Conservation (phyloP, 768 basidiomycete genomes). For the Glaciozyma martinii region DNA sequence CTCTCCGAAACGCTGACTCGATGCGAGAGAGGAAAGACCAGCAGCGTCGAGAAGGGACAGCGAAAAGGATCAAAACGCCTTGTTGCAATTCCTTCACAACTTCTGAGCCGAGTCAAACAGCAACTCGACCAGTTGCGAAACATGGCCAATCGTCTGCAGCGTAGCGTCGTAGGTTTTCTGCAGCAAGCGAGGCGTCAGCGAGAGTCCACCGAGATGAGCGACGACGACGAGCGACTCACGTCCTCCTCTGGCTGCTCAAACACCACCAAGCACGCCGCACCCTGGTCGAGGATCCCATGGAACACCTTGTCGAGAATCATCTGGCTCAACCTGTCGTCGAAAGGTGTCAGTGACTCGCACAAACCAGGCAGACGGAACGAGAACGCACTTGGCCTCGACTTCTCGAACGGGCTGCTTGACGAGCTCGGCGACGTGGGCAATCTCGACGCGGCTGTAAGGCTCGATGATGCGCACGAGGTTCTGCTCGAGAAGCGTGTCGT, state of each 20-base stretch:
- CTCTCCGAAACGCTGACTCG: too few relatives aligned
- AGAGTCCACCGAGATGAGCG: conserved; percentile 1
- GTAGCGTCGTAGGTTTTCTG: conserved; percentile 83
- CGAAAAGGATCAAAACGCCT: too few relatives aligned
- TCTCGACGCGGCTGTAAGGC: conserved; percentile 86
- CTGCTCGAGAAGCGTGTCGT: conserved; percentile 92
- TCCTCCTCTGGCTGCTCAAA: conserved; percentile 79
- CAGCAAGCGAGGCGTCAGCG: neutral
- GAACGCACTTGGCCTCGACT: conserved; percentile 78
- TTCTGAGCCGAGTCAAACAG: conserved; percentile 19
- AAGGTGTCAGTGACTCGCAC: neutral
- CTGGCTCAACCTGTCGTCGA: conserved; percentile 63
- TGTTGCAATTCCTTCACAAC: neutral
- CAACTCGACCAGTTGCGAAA: conserved; percentile 79
- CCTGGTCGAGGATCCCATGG: conserved; percentile 93
- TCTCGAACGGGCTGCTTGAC: conserved; percentile 80
- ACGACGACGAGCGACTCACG: conserved; percentile 22
- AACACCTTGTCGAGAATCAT: conserved; percentile 97
- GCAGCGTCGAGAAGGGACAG: too few relatives aligned
- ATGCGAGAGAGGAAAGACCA: too few relatives aligned
- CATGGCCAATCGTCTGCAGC: conserved; percentile 78
- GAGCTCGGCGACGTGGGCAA: conserved; percentile 72
- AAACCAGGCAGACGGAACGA: neutral
- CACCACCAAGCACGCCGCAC: conserved; percentile 80
- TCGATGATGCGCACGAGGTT: conserved; percentile 92